Percentiles rank a stretch among this genome's conserved stretches.
phyloP scores from a whole-genome alignment of 2,329 filamentous ascomycete species.

The Penicillium nordicum region DNA sequence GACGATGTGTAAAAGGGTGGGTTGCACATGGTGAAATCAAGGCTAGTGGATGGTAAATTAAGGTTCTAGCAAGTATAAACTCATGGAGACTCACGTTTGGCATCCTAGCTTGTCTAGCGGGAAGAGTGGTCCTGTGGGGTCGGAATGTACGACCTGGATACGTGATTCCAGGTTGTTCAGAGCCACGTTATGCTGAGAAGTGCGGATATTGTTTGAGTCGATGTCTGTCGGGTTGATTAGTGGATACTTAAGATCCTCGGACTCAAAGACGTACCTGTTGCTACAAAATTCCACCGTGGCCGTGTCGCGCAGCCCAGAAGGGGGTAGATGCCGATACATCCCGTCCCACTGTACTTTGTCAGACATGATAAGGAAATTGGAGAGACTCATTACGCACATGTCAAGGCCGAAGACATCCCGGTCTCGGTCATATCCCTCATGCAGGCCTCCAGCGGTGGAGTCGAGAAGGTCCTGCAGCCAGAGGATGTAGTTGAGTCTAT shows the following conservation, averaged over 20 bases:
- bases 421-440: slow-evolving; percentile 52
- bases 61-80: background rate
- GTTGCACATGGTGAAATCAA: slow-evolving; percentile 90
- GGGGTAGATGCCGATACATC: slow-evolving; percentile 87
- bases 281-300: slow-evolving; percentile 67
- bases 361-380: slow-evolving; percentile 7
- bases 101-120: slow-evolving; percentile 51
- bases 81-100: slow-evolving; percentile 19
- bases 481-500: slow-evolving; percentile 79
- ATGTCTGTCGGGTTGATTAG: slow-evolving; percentile 56
- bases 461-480: slow-evolving; percentile 85
- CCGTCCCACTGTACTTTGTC: slow-evolving; percentile 62
- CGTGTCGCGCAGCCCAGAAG: slow-evolving; percentile 70
- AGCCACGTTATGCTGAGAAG: slow-evolving; percentile 64
- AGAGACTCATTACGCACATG: slow-evolving; percentile 49
- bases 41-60: slow-evolving; percentile 30
- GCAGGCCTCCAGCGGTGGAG: slow-evolving; percentile 53
- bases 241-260: background rate
- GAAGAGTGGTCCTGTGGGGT: slow-evolving; percentile 56
- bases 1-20: slow-evolving; percentile 87
- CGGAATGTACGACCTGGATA: slow-evolving; percentile 61
- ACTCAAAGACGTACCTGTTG: slow-evolving; percentile 50
- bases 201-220: slow-evolving; percentile 65
- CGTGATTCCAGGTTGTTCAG: slow-evolving; percentile 62
- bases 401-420: slow-evolving; percentile 69